phyloP scores from a whole-genome alignment of 768 basidiomycete genomes.

The Pholiota molesta region DNA sequence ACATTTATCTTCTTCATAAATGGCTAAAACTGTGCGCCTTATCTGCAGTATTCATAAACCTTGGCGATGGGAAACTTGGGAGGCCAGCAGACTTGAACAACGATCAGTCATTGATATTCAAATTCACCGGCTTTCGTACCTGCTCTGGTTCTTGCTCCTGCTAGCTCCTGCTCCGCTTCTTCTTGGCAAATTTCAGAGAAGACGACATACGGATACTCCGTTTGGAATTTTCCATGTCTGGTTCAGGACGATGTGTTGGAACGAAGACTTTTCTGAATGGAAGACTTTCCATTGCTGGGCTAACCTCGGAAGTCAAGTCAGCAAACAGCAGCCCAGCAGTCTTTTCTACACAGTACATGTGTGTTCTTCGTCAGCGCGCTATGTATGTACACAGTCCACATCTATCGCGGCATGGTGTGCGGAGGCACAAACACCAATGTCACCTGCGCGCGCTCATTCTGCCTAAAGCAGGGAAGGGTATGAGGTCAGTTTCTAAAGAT shows the following conservation, averaged over 20 bases:
- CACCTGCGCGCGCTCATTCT: not conserved
- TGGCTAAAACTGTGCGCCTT: not conserved
- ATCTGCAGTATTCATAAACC: not conserved
- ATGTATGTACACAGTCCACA: too few species aligned
- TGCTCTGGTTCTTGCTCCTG: not conserved
- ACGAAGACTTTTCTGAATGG: too few species aligned
- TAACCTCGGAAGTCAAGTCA: too few species aligned
- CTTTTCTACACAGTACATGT: too few species aligned
- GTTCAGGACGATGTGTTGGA: not conserved
- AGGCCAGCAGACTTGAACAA: not conserved
- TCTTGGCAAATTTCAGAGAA: not conserved
- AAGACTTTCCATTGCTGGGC: too few species aligned
- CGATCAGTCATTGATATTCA: not conserved
- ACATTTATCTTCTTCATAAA: not conserved
- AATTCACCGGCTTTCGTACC: not conserved
- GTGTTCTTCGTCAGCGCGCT: too few species aligned
- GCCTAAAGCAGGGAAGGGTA: conserved; percentile 1
- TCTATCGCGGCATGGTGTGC: too few species aligned
- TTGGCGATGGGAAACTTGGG: not conserved
- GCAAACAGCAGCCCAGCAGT: too few species aligned
- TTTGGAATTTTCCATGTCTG: not conserved
- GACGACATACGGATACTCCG: not conserved
- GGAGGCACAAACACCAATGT: not conserved
- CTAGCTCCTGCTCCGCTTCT: not conserved
- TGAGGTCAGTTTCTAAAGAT: conserved; percentile 19